These are phyloP conservation scores for Cordyceps tenuipes DNA, from an alignment of 2,329 filamentous ascomycete species.

Conservation along the genomic window DNA sequence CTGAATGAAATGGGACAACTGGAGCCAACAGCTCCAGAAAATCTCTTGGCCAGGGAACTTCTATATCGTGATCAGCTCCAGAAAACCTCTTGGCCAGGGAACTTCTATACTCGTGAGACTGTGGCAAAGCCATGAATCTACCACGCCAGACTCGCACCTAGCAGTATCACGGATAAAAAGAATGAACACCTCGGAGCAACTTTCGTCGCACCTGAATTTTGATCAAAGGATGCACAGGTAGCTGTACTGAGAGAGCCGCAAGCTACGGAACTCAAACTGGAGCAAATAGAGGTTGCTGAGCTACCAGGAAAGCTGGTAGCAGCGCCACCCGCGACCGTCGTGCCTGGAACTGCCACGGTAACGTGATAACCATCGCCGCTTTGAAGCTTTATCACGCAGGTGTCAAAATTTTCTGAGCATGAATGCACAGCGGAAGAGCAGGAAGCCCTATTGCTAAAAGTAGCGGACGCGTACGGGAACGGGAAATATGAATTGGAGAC, in stretches of 20 bases:
- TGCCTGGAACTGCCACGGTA: slow-evolving; percentile 48
- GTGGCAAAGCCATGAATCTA: not conserved
- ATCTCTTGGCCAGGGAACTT: not conserved
- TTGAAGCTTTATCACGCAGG: slow-evolving; percentile 43
- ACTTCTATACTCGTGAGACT: not conserved
- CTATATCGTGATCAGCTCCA: not conserved
- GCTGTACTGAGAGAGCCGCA: slow-evolving; percentile 37
- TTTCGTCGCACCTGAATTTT: slow-evolving; percentile 10
- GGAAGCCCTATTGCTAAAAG: slow-evolving; percentile 40
- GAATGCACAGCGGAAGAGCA: slow-evolving; percentile 44
- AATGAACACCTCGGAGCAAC: not conserved
- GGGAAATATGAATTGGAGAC: slow-evolving; percentile 51
- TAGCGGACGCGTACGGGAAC: slow-evolving; percentile 49
- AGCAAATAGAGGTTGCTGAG: slow-evolving; percentile 46
- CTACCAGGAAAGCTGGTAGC: slow-evolving; percentile 33
- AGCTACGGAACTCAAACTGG: slow-evolving; percentile 43
- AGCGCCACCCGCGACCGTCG: slow-evolving; percentile 39
- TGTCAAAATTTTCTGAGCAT: slow-evolving; percentile 46
- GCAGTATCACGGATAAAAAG: not conserved
- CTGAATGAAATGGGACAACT: not conserved
- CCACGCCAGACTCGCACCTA: not conserved
- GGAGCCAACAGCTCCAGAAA: not conserved
- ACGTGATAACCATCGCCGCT: slow-evolving; percentile 38
- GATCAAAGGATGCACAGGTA: slow-evolving; percentile 27
- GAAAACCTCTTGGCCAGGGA: not conserved